phyloP scores from a whole-genome alignment of 2,329 filamentous ascomycete species.

The Chrysoporthe deuterocubensis region DNA sequence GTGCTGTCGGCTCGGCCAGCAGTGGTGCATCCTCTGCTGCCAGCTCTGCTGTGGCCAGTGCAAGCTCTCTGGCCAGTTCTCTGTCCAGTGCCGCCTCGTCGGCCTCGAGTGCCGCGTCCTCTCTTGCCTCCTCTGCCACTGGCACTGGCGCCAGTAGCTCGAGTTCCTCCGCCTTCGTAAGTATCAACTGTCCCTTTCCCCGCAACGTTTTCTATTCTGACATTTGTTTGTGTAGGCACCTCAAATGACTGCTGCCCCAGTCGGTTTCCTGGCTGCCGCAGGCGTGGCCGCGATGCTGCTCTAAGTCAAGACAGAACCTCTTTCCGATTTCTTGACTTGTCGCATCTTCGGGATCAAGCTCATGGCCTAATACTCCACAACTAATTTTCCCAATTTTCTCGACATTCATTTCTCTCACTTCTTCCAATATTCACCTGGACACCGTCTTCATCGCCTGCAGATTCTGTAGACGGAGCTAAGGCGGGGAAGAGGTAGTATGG shows the following conservation, averaged over 20 bases:
- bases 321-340: constrained; percentile 8
- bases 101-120: constrained; percentile 5
- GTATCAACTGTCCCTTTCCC: constrained; percentile 20
- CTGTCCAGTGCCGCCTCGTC: constrained; percentile 33
- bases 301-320: constrained; percentile 39
- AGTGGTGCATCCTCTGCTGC: constrained; percentile 24
- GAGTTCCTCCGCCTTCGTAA: constrained; percentile 34
- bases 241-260: constrained; percentile 50
- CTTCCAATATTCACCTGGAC: constrained; percentile 14
- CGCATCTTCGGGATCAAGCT: constrained; percentile 11
- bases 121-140: constrained; percentile 30
- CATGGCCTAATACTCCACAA: constrained; percentile 22
- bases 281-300: constrained; percentile 54
- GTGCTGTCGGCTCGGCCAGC: constrained; percentile 27
- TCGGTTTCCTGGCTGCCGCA: constrained; percentile 52
- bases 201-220: constrained; percentile 19
- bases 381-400: constrained; percentile 18
- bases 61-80: constrained; percentile 25
- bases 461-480: constrained; percentile 11
- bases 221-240: constrained; percentile 36
- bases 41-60: constrained; percentile 32
- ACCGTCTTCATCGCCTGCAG: constrained; percentile 17
- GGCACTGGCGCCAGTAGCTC: constrained; percentile 30
- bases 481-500: constrained; percentile 13
- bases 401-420: constrained; percentile 20